Conservation (phyloP, 352 stramenopile genomes). For the Blastocystis sp. region DNA sequence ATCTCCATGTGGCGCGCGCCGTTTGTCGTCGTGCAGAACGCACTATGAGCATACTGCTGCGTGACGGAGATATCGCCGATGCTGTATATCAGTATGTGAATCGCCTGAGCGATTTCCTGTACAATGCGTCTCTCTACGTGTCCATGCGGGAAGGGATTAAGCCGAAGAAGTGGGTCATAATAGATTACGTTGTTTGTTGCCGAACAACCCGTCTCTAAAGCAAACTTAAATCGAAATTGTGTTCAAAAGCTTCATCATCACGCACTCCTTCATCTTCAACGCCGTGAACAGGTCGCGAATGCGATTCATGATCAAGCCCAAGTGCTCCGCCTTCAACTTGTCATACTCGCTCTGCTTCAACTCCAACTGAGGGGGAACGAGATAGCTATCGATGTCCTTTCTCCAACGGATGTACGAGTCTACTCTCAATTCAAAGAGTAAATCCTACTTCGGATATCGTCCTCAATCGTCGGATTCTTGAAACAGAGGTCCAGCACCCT, state of each 20-base stretch:
- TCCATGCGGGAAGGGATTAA: constrained; percentile 34
- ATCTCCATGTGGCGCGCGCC: constrained; percentile 84
- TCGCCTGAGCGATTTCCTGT: constrained; percentile 77
- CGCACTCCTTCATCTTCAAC: constrained; percentile 61
- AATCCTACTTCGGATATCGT: constrained; percentile 22
- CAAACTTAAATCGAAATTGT: constrained; percentile 51
- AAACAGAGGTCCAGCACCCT: constrained; percentile 48
- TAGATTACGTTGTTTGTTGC: no score
- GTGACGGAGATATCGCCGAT: constrained; percentile 6
- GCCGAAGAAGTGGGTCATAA: constrained; percentile 31
- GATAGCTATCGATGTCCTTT: constrained; percentile 32
- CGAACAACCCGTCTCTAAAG: background rate
- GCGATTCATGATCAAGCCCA: constrained; percentile 41
- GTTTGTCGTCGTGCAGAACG: constrained; percentile 85
- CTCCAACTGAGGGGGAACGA: constrained; percentile 32
- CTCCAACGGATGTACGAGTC: constrained; percentile 28
- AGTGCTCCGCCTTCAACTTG: constrained; percentile 18
- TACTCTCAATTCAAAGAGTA: background rate
- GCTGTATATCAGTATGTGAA: constrained; percentile 29
- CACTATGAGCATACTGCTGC: constrained; percentile 81
- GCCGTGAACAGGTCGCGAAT: constrained; percentile 35
- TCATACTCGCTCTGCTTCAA: constrained; percentile 45
- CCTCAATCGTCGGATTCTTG: constrained; percentile 44
- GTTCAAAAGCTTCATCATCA: constrained; percentile 39
- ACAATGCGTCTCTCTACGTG: constrained; percentile 75